These are phyloP conservation scores for Jaenimonas drosophilae DNA, from an alignment of 208 protist genomes.

Conservation along the genomic window DNA sequence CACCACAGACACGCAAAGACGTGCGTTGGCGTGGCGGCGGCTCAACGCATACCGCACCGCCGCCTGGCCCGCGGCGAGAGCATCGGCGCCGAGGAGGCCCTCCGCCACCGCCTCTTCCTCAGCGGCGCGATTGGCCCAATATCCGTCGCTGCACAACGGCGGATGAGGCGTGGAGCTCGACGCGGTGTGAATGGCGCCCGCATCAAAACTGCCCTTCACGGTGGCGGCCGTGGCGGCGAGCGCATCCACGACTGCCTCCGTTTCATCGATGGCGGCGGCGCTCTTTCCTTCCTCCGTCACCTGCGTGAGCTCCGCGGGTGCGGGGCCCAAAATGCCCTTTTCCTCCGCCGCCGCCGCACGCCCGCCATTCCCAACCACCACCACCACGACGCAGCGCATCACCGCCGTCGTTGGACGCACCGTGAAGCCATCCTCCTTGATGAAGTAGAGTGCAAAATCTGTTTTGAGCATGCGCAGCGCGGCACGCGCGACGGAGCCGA, in stretches of 20 bases:
- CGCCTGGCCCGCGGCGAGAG: constrained; percentile 5
- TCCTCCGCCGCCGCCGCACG: neutral
- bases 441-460: constrained; percentile 29
- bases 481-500: constrained; percentile 23
- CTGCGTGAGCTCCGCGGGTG: neutral
- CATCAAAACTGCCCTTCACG: neutral
- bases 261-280: neutral
- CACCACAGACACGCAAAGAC: constrained; percentile 3
- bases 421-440: constrained; percentile 54
- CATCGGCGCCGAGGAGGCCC: neutral
- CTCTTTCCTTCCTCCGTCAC: neutral
- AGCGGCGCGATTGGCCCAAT: neutral
- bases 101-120: neutral
- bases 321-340: too few relatives aligned
- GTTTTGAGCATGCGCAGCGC: constrained; percentile 16
- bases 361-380: constrained; percentile 4
- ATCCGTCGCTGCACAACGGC: neutral
- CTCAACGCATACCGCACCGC: constrained; percentile 10
- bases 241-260: neutral
- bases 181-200: neutral
- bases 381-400: constrained; percentile 29
- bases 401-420: constrained; percentile 20
- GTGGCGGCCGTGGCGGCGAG: neutral
- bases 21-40: neutral
- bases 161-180: neutral